Percentiles rank a stretch among this genome's conserved stretches.
Evolutionary conservation across 1,284 basidiomycete species (phyloP).

Genomic region (Puccinia triticina): DNA sequence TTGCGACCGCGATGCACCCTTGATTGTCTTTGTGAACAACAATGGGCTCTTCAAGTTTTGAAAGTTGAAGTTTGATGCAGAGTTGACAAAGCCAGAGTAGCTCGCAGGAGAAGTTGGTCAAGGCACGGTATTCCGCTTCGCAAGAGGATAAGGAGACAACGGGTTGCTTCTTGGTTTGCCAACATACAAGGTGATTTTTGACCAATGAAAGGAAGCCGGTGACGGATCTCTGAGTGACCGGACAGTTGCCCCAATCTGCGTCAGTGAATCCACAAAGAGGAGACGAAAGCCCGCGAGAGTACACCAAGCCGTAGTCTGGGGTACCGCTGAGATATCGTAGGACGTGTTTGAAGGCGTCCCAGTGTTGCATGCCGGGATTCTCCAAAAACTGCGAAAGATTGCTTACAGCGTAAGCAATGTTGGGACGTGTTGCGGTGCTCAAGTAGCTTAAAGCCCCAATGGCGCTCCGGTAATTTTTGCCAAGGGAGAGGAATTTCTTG

Average conservation of each 20-base stretch:
- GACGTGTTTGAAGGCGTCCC: conserved; percentile 15
- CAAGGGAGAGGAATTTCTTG: neutral
- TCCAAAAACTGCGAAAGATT: conserved; percentile 16
- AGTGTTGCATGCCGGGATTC: conserved; percentile 14
- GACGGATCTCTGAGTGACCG: neutral
- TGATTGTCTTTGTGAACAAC: no score
- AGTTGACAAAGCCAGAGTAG: neutral
- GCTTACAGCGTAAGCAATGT: no score
- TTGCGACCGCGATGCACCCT: no score
- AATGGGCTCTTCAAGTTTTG: neutral
- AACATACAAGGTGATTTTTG: neutral
- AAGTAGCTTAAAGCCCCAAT: no score
- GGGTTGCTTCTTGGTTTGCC: conserved; percentile 27
- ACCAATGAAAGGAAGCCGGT: neutral
- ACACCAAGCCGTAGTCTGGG: neutral
- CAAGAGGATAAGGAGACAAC: neutral
- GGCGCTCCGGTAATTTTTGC: conserved; percentile 12
- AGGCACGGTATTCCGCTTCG: neutral
- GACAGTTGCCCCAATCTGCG: conserved; percentile 37
- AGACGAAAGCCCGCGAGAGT: neutral
- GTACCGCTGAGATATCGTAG: conserved; percentile 6
- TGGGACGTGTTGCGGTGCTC: no score
- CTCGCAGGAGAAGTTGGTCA: neutral
- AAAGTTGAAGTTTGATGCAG: neutral
- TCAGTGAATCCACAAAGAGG: neutral